Base-by-base conservation (phyloP, 169 alveolate genomes). In the Cryptosporidium tyzzeri region DNA sequence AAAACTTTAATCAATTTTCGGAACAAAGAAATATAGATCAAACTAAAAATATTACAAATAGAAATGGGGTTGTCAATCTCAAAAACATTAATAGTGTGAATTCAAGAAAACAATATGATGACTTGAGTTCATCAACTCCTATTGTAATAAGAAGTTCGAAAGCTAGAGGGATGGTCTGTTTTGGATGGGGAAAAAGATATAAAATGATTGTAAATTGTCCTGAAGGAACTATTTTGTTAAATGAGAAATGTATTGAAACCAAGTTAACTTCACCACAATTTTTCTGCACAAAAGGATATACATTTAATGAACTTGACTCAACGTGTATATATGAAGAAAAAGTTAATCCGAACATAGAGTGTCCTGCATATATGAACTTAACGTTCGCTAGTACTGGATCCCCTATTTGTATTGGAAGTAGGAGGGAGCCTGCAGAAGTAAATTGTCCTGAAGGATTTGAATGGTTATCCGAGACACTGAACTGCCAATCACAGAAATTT, bases 111-210 rank as follows among this genome's bases (percentile, higher is more conserved):
- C 69, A 39, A 26, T 80, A 44, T 45, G 89, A 80, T 33, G 26
- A 55, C n/a, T 41, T 80, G 26, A 39, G 80, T 8, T 80, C 89
- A 41, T 10, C 61, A n/a, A 65, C 75, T 1, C 89, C 89, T 3
- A 80, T 80, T 44, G 68, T 80, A 35, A 80, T 80, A 41, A 80
- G 45, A 53, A 80, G 89, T 29, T 59, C 26, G 6, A 80, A 65
- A 44, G 23, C 69, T 5, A 59, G 75, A 16, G 89, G 89, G 6
- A 61, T 80, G 89, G 80, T 80, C 45, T 80, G 89, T 33, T 80
- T 80, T 80, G 89, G 89, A n/a, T 80, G 89, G 89, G 89, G 89
- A 26, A 50, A 48, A 39, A 61, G 89, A 44, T 80, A 80, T 37
- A 80, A 80, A 65, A 80, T 80, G 89, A 80, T 80, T 37, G 89